A percentile compares a stretch with the other conserved stretches of the same genome.
phyloP scores from a whole-genome alignment of 345 rosid genomes.

The Anacardium occidentale region DNA sequence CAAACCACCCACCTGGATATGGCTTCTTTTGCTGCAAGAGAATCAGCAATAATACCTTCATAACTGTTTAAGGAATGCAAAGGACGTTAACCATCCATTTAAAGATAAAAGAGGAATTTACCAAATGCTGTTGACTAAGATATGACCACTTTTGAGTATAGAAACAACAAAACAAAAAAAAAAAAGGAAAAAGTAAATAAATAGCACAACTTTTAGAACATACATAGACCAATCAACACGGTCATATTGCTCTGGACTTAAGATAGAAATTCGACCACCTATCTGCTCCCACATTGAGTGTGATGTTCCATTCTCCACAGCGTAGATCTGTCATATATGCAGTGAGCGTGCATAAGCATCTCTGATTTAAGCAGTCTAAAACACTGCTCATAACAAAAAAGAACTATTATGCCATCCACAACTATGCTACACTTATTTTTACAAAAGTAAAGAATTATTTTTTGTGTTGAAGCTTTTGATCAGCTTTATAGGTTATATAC shows the following conservation, averaged over 20 bases:
- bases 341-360: conserved; percentile 32
- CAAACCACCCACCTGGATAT: conserved; percentile 64
- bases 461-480: not conserved
- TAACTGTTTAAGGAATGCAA: conserved; percentile 50
- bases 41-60: conserved; percentile 84
- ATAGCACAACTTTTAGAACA: conserved; percentile 21
- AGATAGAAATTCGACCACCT: conserved; percentile 47
- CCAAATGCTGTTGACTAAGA: not conserved
- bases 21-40: conserved; percentile 78
- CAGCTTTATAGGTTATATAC: not conserved
- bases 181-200: conserved; percentile 7
- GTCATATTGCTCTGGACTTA: conserved; percentile 47
- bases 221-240: conserved; percentile 89
- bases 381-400: conserved; percentile 10
- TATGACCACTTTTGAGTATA: not conserved
- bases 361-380: conserved; percentile 24
- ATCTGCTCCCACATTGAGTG: conserved; percentile 64
- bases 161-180: not conserved
- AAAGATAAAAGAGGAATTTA: conserved; percentile 19
- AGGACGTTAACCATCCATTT: conserved; percentile 23
- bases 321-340: conserved; percentile 58
- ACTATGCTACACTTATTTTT: not conserved
- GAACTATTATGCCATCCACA: not conserved
- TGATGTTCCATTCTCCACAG: conserved; percentile 56
- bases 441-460: not conserved